Evolutionary conservation across 805 yeast genomes (phyloP).

Genomic region (Yarrowia porcina): DNA sequence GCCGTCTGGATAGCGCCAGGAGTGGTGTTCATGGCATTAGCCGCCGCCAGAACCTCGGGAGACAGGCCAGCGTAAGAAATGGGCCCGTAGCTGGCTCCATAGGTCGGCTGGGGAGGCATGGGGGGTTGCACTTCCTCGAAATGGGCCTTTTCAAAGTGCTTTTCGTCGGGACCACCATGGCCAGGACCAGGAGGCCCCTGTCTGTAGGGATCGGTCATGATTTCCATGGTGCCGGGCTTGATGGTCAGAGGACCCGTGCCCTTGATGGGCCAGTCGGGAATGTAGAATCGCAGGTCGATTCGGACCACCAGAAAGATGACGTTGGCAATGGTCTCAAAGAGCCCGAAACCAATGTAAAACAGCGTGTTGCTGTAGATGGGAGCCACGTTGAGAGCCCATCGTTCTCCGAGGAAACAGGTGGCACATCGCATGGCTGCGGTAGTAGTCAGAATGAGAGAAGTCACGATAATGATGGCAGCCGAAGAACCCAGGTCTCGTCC

Average conservation of each 20-base stretch:
- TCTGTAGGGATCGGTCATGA: background rate
- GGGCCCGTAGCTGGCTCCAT: background rate
- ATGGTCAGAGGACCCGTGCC: constrained; percentile 34
- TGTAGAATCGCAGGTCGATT: constrained; percentile 73
- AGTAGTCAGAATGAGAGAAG: constrained; percentile 1
- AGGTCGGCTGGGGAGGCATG: constrained; percentile 13
- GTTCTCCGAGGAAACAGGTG: constrained; percentile 20
- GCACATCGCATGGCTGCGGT: constrained; percentile 23
- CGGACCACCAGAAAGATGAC: constrained; percentile 59
- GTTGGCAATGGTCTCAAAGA: constrained; percentile 57
- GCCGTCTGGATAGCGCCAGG: background rate
- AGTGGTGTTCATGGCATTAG: constrained; percentile 1
- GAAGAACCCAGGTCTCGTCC: background rate
- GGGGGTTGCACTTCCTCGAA: constrained; percentile 16
- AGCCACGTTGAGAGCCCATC: background rate
- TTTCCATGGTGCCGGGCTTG: constrained; percentile 54
- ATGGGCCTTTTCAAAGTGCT: constrained; percentile 2
- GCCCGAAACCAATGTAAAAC: constrained; percentile 69
- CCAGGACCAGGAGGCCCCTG: background rate
- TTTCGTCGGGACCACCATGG: background rate
- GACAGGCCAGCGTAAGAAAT: constrained; percentile 7
- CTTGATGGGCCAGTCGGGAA: constrained; percentile 58
- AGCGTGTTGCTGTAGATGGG: constrained; percentile 30
- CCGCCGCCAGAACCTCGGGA: constrained; percentile 11
- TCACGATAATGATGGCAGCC: background rate